Evolutionary conservation across 768 basidiomycete genomes (phyloP).

Genomic region (Suillus cothurnatus): DNA sequence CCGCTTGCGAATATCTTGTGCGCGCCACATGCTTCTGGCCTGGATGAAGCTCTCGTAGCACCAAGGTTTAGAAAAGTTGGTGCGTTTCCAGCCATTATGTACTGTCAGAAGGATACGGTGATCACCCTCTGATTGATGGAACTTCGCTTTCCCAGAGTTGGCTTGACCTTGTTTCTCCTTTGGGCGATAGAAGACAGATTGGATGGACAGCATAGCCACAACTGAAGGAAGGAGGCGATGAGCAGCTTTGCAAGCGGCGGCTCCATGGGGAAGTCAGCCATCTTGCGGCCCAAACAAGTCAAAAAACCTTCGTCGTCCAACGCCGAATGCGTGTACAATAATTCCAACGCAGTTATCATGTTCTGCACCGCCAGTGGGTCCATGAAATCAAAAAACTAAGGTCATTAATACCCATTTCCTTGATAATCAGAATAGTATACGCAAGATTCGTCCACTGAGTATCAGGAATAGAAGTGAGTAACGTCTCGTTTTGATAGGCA

Average conservation of each 20-base stretch:
- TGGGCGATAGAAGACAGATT: conserved; percentile 97
- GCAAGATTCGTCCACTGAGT: conserved; percentile 95
- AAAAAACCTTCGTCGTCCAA: conserved; percentile 95
- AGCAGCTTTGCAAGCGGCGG: conserved; percentile 96
- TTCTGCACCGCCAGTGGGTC: conserved; percentile 97
- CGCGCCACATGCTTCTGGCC: conserved; percentile 93
- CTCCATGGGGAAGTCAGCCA: conserved; percentile 99
- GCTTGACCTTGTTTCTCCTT: conserved; percentile 99
- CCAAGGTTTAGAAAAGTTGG: conserved; percentile 98
- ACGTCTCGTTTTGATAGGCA: conserved; percentile 98
- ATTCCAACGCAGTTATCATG: conserved; percentile 94
- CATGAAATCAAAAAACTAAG: conserved; percentile 99
- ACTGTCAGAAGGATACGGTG: conserved; percentile 90
- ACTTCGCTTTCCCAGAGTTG: conserved; percentile 99
- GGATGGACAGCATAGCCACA: conserved; percentile 96
- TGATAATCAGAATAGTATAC: conserved; percentile 90
- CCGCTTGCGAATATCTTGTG: conserved; percentile 98
- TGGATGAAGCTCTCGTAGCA: conserved; percentile 99
- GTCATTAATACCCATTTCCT: conserved; percentile 99
- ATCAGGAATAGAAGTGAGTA: conserved; percentile 96
- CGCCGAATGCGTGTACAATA: conserved; percentile 92
- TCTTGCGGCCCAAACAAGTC: conserved; percentile 93
- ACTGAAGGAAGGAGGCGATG: conserved; percentile 93
- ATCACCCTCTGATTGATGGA: conserved; percentile 98
- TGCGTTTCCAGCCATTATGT: conserved; percentile 97